phyloP scores from a whole-genome alignment of 371 early-diverging fungal genomes.

The Haplosporangium sp. region DNA sequence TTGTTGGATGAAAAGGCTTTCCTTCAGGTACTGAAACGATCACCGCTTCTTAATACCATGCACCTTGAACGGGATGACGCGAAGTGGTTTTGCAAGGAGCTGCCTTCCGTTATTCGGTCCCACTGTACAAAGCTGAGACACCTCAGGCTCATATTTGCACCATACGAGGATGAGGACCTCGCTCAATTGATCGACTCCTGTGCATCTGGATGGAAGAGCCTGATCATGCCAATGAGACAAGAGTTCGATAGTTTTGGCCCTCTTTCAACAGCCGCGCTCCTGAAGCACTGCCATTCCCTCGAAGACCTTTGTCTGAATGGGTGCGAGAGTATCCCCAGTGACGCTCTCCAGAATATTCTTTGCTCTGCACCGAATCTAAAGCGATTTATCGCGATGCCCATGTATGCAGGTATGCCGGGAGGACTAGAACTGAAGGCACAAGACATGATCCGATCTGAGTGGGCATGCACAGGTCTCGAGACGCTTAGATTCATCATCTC shows the following conservation, averaged over 20 bases:
- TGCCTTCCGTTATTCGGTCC: too few relatives aligned
- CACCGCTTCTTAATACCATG: too few relatives aligned
- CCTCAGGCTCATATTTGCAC: too few relatives aligned
- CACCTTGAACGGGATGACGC: too few relatives aligned
- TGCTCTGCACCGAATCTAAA: slow-evolving; percentile 7
- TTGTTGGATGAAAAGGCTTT: too few relatives aligned
- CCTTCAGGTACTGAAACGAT: too few relatives aligned
- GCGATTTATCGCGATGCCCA: background rate
- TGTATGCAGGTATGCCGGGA: background rate
- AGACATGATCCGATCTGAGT: slow-evolving; percentile 11
- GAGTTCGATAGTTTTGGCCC: background rate
- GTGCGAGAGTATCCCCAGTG: background rate
- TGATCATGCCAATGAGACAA: background rate
- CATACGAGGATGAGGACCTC: too few relatives aligned
- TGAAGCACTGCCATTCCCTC: slow-evolving; percentile 4
- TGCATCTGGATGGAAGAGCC: slow-evolving; percentile 1
- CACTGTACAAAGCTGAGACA: too few relatives aligned
- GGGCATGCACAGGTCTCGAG: slow-evolving; percentile 3
- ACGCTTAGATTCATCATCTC: slow-evolving; percentile 3
- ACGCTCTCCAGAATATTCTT: background rate
- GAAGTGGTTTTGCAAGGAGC: too few relatives aligned
- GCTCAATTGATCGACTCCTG: too few relatives aligned
- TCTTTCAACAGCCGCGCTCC: background rate
- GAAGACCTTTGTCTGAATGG: background rate
- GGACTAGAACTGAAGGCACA: background rate